Evolutionary conservation across 768 basidiomycete genomes (phyloP).

Genomic region (Mycena latifolia): DNA sequence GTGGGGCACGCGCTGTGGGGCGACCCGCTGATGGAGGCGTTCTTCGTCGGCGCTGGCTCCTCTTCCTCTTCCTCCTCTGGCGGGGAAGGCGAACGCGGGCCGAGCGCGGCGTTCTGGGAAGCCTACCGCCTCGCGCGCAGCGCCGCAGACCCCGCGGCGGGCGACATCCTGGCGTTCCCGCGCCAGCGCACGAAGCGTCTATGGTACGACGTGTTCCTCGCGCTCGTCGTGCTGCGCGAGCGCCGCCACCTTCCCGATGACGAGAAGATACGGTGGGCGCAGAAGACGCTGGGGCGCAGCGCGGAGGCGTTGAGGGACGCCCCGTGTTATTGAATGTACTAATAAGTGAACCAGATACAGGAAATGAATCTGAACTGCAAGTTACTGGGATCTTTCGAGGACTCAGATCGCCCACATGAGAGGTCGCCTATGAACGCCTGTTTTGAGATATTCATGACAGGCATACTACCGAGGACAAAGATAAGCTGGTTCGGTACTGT

Average conservation of each 20-base stretch:
- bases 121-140: slow-evolving; percentile 70
- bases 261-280: slow-evolving; percentile 54
- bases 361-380: no score
- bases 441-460: no score
- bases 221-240: slow-evolving; percentile 64
- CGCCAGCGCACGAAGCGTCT: slow-evolving; percentile 81
- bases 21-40: slow-evolving; percentile 79
- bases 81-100: no score
- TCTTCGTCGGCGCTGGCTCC: slow-evolving; percentile 68
- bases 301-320: slow-evolving; percentile 61
- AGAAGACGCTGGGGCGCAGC: slow-evolving; percentile 52
- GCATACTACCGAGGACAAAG: no score
- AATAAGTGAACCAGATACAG: no score
- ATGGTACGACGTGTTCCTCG: slow-evolving; percentile 82
- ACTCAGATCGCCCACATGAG: no score
- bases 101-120: slow-evolving; percentile 63
- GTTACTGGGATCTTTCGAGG: no score
- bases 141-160: slow-evolving; percentile 43
- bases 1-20: slow-evolving; percentile 76
- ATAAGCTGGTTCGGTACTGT: no score
- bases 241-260: slow-evolving; percentile 35
- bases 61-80: no score
- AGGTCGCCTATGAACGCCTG: no score
- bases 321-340: slow-evolving; percentile 63
- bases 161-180: slow-evolving; percentile 62